phyloP scores from a whole-genome alignment of 1,139 yeast species.

The Kluyveromyces sp. region DNA sequence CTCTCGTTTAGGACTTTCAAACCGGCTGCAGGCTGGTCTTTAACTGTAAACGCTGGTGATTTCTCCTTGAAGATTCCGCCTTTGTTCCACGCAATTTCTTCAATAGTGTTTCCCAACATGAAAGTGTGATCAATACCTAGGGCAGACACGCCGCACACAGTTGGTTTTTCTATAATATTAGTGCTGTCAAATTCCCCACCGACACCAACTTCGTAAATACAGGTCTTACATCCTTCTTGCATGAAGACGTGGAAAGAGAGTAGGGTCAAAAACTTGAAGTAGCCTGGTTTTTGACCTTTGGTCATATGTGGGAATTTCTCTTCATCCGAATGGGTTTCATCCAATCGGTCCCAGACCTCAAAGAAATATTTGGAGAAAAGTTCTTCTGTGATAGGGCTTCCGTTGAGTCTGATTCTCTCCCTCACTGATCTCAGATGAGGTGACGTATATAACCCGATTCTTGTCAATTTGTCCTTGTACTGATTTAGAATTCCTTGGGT shows the following conservation, averaged over 20 bases:
- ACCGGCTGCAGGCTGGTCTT: constrained; percentile 49
- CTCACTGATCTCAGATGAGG: constrained; percentile 93
- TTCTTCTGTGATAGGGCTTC: constrained; percentile 73
- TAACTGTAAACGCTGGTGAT: constrained; percentile 60
- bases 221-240: constrained; percentile 83
- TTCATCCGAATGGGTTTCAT: constrained; percentile 49
- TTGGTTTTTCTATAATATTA: constrained; percentile 71
- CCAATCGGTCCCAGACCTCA: constrained; percentile 84
- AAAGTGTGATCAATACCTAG: constrained; percentile 90
- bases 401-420: constrained; percentile 85
- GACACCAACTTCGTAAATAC: constrained; percentile 95
- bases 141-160: constrained; percentile 79
- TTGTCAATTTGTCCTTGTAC: constrained; percentile 39
- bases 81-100: constrained; percentile 92
- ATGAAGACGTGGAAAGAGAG: constrained; percentile 86
- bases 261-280: constrained; percentile 83
- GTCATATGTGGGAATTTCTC: constrained; percentile 66
- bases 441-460: constrained; percentile 86
- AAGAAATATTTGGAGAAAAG: constrained; percentile 83
- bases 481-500: constrained; percentile 72
- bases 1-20: constrained; percentile 49
- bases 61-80: constrained; percentile 80
- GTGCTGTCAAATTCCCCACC: constrained; percentile 98
- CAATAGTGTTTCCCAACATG: constrained; percentile 82
- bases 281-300: constrained; percentile 75